These are phyloP conservation scores for Fagopyrum esculentum DNA, from an alignment of 148 eudicot species.

Conservation along the genomic window DNA sequence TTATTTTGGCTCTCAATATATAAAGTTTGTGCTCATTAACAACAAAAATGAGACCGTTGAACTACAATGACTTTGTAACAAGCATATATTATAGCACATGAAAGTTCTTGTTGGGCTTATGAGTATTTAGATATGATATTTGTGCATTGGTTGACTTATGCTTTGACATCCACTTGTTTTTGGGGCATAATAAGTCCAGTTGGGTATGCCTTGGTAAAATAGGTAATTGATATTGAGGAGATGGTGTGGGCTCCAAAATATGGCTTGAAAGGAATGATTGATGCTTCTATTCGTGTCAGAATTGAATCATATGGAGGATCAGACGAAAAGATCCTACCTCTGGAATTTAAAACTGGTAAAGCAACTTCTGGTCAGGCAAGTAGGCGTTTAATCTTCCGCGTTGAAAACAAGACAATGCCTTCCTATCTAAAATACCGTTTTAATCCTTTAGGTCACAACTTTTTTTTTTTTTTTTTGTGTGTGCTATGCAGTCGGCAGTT, in stretches of 20 bases:
- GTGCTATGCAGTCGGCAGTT: constrained; percentile 56
- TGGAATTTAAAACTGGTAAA: constrained; percentile 97
- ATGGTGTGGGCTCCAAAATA: constrained; percentile 99
- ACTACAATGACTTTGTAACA: background rate
- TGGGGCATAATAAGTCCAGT: background rate
- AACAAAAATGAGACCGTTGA: background rate
- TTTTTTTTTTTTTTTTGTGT: constrained; percentile 16
- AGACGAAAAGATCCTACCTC: constrained; percentile 68
- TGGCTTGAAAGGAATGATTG: constrained; percentile 96
- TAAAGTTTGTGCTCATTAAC: background rate
- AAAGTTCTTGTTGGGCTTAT: background rate
- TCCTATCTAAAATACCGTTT: background rate
- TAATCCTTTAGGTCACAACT: background rate
- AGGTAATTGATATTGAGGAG: constrained; percentile 97
- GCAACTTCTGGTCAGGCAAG: constrained; percentile 88
- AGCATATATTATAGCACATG: background rate
- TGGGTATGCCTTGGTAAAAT: constrained; percentile 17
- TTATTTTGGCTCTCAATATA: background rate
- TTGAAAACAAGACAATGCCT: background rate
- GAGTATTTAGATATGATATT: background rate
- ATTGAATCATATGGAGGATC: constrained; percentile 29
- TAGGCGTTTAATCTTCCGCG: background rate
- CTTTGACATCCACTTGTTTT: constrained; percentile 10
- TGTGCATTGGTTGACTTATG: constrained; percentile 3
- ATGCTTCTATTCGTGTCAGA: constrained; percentile 74